These are phyloP conservation scores for Oidium heveae DNA, from an alignment of 2,329 filamentous ascomycete species.

Conservation along the genomic window DNA sequence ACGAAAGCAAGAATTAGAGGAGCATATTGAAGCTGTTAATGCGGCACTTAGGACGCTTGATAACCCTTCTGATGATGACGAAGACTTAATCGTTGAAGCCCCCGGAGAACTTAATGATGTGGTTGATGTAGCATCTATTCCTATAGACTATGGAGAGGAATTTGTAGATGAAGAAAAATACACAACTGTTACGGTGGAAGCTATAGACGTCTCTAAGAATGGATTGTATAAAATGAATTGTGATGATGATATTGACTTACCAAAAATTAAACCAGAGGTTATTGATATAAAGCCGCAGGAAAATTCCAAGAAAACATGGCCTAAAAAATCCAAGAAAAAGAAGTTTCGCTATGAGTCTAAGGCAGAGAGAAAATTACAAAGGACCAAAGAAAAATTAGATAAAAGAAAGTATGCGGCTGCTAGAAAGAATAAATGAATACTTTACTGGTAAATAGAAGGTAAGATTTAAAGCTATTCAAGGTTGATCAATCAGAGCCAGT, in stretches of 20 bases:
- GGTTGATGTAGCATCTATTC: conserved; percentile 13
- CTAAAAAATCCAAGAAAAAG: conserved; percentile 44
- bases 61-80: conserved; percentile 21
- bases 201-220: conserved; percentile 54
- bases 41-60: conserved; percentile 19
- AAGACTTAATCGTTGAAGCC: conserved; percentile 39
- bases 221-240: conserved; percentile 24
- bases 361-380: conserved; percentile 49
- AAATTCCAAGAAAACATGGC: conserved; percentile 23
- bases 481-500: too few relatives aligned
- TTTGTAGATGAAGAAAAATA: conserved; percentile 93
- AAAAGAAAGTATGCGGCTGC: conserved; percentile 18
- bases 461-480: too few relatives aligned
- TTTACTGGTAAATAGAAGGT: too few relatives aligned
- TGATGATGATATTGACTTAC: conserved; percentile 10
- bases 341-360: conserved; percentile 88
- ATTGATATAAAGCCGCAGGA: conserved; percentile 12
- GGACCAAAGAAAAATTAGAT: conserved; percentile 46
- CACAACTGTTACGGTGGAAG: conserved; percentile 83
- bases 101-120: neutral
- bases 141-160: conserved; percentile 60
- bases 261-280: conserved; percentile 3
- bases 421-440: conserved; percentile 11
- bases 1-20: conserved; percentile 55
- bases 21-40: conserved; percentile 57